Evolutionary conservation across 257 asterid species (phyloP).

Genomic region (Coffea canephora): DNA sequence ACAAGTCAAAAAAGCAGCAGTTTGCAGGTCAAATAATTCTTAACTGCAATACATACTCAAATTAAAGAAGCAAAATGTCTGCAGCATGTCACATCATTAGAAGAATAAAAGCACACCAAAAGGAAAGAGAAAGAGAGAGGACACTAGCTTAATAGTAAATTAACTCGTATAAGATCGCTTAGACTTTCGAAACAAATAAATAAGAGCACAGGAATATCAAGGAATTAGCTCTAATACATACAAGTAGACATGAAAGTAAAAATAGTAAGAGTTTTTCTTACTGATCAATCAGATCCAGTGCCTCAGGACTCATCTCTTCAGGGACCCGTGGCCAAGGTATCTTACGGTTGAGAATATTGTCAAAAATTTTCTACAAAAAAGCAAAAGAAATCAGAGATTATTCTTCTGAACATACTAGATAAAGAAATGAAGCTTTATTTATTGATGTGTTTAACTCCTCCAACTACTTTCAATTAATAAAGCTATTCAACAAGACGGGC

Average conservation of each 20-base stretch:
- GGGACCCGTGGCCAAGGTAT: slow-evolving; percentile 94
- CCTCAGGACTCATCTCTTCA: slow-evolving; percentile 88
- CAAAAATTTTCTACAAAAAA: slow-evolving; percentile 70
- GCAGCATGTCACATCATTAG: neutral
- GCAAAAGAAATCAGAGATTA: slow-evolving; percentile 2
- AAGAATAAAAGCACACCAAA: neutral
- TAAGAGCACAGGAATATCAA: neutral
- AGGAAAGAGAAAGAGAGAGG: neutral
- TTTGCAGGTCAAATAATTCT: neutral
- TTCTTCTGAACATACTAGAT: neutral
- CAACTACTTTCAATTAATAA: neutral
- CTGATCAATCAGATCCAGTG: slow-evolving; percentile 87
- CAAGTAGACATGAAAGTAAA: slow-evolving; percentile 2
- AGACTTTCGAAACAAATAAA: neutral
- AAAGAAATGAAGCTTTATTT: slow-evolving; percentile 10
- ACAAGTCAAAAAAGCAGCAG: slow-evolving; percentile 14
- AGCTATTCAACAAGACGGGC: neutral
- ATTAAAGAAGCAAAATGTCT: neutral
- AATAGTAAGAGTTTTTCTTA: slow-evolving; percentile 32
- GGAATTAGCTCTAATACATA: neutral
- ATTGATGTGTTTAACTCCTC: neutral
- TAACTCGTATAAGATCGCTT: neutral
- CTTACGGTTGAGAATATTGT: slow-evolving; percentile 91
- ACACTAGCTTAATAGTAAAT: neutral
- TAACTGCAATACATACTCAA: neutral